Conservation (phyloP, 495 filamentous ascomycete species). For the Aspergillus cristatus region DNA sequence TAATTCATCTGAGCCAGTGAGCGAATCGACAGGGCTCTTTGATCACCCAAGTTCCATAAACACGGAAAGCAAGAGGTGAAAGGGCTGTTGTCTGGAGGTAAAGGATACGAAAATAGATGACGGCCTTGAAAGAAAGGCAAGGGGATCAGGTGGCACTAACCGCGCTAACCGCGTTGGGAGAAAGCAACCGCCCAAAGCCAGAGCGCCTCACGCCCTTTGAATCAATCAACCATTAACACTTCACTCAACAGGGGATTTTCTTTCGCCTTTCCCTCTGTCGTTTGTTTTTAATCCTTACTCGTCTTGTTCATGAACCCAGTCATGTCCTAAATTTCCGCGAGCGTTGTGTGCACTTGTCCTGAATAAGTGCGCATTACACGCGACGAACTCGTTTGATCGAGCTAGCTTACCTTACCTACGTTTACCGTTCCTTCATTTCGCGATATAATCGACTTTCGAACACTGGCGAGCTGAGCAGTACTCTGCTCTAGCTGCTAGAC, state of each 20-base stretch:
- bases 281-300: neutral
- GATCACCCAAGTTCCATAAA: conserved; percentile 4
- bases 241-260: conserved; percentile 3
- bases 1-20: conserved; percentile 1
- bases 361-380: conserved; percentile 4
- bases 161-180: conserved; percentile 11
- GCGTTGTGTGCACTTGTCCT: conserved; percentile 6
- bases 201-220: conserved; percentile 15
- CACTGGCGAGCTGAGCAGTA: conserved; percentile 5
- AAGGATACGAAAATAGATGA: neutral
- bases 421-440: neutral
- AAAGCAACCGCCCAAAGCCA: conserved; percentile 5
- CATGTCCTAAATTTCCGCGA: conserved; percentile 7
- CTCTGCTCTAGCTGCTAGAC: conserved; percentile 9
- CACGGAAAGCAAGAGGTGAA: neutral
- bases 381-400: conserved; percentile 1
- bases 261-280: conserved; percentile 2
- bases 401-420: neutral
- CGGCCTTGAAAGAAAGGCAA: neutral
- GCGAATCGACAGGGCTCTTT: neutral
- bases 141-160: neutral
- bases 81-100: neutral
- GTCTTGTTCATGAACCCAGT: neutral
- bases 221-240: conserved; percentile 1
- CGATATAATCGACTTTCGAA: conserved; percentile 1